phyloP scores from a whole-genome alignment of 192 early-diverging fungal species.

The Coemansia guatemalensis region DNA sequence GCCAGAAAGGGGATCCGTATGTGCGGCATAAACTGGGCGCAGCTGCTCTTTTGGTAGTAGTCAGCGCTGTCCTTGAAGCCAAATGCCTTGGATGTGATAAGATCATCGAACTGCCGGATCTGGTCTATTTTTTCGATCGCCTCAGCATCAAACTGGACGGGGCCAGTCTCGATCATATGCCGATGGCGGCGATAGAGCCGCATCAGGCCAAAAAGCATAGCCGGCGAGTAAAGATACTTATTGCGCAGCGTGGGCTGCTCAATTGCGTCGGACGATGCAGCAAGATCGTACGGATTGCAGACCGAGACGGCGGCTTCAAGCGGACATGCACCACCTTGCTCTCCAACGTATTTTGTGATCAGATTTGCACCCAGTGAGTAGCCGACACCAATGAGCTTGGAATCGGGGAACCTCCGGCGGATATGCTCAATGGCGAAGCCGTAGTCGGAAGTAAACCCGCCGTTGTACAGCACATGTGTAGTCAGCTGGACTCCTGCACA shows the following conservation, averaged over 20 bases:
- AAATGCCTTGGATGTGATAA: conserved; percentile 68
- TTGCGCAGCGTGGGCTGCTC: conserved; percentile 58
- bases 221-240: conserved; percentile 57
- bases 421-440: conserved; percentile 40
- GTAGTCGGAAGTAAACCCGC: conserved; percentile 77
- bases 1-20: conserved; percentile 82
- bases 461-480: conserved; percentile 79
- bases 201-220: conserved; percentile 60
- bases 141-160: conserved; percentile 51
- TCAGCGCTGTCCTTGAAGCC: conserved; percentile 81
- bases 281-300: conserved; percentile 85
- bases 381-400: conserved; percentile 77
- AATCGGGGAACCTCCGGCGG: conserved; percentile 57
- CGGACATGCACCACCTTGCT: conserved; percentile 72
- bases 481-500: conserved; percentile 81
- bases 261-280: conserved; percentile 50
- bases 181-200: conserved; percentile 52
- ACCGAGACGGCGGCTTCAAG: conserved; percentile 77
- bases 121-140: conserved; percentile 56
- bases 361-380: conserved; percentile 94
- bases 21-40: conserved; percentile 57
- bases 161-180: conserved; percentile 51
- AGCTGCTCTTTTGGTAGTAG: conserved; percentile 72
- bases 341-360: conserved; percentile 86
- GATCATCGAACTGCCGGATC: conserved; percentile 85